Percentiles rank a stretch among this genome's conserved stretches.
These are phyloP conservation scores for Sarcocystis neurona DNA, from an alignment of 169 alveolate species.

Conservation along the genomic window DNA sequence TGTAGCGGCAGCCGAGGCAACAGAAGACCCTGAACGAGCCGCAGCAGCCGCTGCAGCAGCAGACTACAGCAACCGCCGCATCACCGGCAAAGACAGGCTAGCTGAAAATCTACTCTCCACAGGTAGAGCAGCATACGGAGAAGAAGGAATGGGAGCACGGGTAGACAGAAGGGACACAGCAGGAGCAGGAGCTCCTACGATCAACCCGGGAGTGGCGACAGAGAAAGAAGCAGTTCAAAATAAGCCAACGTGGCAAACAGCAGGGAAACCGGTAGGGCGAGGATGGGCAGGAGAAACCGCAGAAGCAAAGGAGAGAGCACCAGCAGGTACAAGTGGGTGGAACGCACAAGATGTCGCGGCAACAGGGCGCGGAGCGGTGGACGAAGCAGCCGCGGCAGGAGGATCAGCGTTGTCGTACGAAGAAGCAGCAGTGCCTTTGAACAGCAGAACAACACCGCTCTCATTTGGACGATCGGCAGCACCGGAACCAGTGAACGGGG, in stretches of 20 bases:
- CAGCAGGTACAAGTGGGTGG: background rate
- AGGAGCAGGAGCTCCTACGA: too few relatives aligned
- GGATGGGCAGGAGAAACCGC: background rate
- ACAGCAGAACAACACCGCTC: too few relatives aligned
- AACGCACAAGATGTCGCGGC: background rate
- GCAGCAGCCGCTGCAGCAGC: background rate
- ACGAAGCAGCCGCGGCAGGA: background rate
- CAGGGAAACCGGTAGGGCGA: too few relatives aligned
- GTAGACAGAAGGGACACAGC: background rate
- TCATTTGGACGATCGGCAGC: too few relatives aligned
- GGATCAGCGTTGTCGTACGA: background rate
- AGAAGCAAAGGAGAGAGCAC: background rate
- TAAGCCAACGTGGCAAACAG: too few relatives aligned
- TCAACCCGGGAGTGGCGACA: too few relatives aligned
- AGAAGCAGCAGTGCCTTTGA: background rate
- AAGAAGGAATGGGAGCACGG: background rate
- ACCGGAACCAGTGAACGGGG: too few relatives aligned
- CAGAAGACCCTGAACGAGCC: background rate
- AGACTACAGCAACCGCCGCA: too few relatives aligned
- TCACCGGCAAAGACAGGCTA: background rate
- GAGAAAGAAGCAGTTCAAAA: too few relatives aligned
- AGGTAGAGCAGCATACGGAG: background rate
- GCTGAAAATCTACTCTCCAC: background rate
- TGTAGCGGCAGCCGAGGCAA: background rate
- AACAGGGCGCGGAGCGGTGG: background rate